phyloP scores from a whole-genome alignment of 2,329 filamentous ascomycete species.

The Bipolaris sorokiniana region DNA sequence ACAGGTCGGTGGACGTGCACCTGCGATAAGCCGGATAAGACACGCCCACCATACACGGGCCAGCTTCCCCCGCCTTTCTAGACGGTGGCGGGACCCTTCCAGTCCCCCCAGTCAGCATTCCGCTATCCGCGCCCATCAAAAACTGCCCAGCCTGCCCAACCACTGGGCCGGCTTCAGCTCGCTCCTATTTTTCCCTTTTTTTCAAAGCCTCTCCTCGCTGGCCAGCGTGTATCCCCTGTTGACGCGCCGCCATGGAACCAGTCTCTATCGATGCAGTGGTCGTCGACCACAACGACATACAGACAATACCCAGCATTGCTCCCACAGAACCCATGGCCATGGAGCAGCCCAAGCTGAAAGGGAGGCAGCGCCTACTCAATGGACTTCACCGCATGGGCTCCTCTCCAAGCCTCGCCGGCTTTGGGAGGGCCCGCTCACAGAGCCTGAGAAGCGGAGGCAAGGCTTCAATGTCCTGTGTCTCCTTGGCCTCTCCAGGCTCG shows the following conservation, averaged over 20 bases:
- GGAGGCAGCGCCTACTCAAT: conserved; percentile 72
- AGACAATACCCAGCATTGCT: conserved; percentile 22
- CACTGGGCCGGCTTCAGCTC: conserved; percentile 25
- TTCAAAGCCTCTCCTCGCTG: conserved; percentile 6
- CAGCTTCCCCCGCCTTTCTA: conserved; percentile 32
- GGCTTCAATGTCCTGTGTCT: conserved; percentile 70
- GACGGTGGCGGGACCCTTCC: conserved; percentile 7
- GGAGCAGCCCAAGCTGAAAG: conserved; percentile 64
- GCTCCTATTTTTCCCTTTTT: conserved; percentile 4
- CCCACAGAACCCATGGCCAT: conserved; percentile 38
- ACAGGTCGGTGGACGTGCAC: neutral
- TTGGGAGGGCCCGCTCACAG: conserved; percentile 69
- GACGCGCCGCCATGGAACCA: conserved; percentile 40
- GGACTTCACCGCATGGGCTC: conserved; percentile 83
- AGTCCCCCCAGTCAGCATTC: conserved; percentile 10
- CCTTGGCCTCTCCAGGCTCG: conserved; percentile 60
- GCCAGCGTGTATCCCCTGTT: conserved; percentile 5
- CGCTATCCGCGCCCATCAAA: conserved; percentile 25
- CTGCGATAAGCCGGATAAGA: conserved; percentile 22
- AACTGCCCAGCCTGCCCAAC: conserved; percentile 37
- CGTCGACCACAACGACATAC: conserved; percentile 37
- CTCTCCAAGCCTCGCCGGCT: conserved; percentile 71
- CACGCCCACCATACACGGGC: conserved; percentile 12
- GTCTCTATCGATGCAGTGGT: conserved; percentile 49
- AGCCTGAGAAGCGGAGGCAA: conserved; percentile 69